These are phyloP conservation scores for Closterium sp. DNA, from an alignment of 139 green algal genomes.

Conservation along the genomic window DNA sequence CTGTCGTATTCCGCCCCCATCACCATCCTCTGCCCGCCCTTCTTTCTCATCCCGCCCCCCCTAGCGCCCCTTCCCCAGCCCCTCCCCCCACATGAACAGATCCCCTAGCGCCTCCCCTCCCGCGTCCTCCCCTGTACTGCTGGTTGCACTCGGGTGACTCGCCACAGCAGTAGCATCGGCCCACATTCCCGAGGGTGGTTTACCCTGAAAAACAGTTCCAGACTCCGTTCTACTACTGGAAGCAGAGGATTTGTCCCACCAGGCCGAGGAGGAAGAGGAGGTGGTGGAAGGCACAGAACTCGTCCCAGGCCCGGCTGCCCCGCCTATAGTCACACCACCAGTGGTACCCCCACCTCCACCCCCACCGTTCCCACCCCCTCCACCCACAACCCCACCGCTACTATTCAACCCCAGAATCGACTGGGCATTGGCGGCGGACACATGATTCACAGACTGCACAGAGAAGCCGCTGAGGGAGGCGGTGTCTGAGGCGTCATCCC, in stretches of 20 bases:
- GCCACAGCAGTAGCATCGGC: neutral
- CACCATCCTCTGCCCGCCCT: neutral
- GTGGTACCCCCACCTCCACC: neutral
- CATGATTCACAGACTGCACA: neutral
- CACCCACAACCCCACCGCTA: neutral
- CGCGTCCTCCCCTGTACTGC: conserved; percentile 5
- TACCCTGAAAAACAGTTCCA: neutral
- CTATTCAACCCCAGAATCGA: neutral
- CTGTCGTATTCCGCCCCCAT: conserved; percentile 20
- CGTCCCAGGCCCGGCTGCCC: neutral
- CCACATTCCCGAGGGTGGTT: neutral
- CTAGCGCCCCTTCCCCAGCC: conserved; percentile 32
- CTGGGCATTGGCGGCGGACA: neutral
- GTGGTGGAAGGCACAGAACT: neutral
- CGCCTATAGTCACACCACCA: neutral
- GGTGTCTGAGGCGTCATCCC: neutral
- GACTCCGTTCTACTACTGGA: neutral
- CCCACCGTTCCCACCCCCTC: neutral
- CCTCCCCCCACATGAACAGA: conserved; percentile 49
- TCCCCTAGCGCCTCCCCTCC: conserved; percentile 27
- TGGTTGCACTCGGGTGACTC: neutral
- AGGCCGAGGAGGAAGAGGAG: neutral
- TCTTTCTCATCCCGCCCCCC: neutral
- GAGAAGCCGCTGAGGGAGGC: neutral
- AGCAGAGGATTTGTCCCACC: neutral